phyloP scores from a whole-genome alignment of 768 basidiomycete species.

The Mycena maculata region DNA sequence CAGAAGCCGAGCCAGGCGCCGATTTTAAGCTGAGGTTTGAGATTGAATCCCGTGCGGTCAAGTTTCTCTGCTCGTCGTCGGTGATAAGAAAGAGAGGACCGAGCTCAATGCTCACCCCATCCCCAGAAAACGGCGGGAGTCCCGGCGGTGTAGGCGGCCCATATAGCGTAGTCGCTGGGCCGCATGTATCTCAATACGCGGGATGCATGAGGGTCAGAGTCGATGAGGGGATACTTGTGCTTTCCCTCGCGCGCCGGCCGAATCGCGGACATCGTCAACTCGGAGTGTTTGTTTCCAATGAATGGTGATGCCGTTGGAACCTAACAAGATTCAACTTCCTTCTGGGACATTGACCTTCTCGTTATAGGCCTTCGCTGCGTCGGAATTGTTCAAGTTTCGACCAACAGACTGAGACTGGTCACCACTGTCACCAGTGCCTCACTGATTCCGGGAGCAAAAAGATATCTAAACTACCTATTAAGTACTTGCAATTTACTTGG shows the following conservation, averaged over 20 bases:
- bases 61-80: slow-evolving; percentile 55
- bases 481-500: too few relatives aligned
- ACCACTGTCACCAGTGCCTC: too few relatives aligned
- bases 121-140: slow-evolving; percentile 85
- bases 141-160: slow-evolving; percentile 83
- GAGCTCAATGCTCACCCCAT: slow-evolving; percentile 70
- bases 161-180: slow-evolving; percentile 85
- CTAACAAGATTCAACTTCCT: too few relatives aligned
- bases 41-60: slow-evolving; percentile 53
- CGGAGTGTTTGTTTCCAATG: too few relatives aligned
- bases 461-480: too few relatives aligned
- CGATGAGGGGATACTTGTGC: slow-evolving; percentile 91
- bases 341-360: too few relatives aligned
- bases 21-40: slow-evolving; percentile 56
- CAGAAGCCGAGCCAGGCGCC: slow-evolving; percentile 86
- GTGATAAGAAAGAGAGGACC: slow-evolving; percentile 20
- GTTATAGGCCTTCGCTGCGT: too few relatives aligned
- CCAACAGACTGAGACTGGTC: too few relatives aligned
- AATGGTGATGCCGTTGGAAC: too few relatives aligned
- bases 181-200: slow-evolving; percentile 93
- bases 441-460: too few relatives aligned
- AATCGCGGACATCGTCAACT: slow-evolving; percentile 11
- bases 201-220: slow-evolving; percentile 89
- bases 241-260: slow-evolving; percentile 65
- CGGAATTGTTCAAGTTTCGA: too few relatives aligned